Evolutionary conservation across 176 grass and related monocot species (phyloP), one percentile per base, ranked within the genome.

Genomic region (Phragmites australis): DNA sequence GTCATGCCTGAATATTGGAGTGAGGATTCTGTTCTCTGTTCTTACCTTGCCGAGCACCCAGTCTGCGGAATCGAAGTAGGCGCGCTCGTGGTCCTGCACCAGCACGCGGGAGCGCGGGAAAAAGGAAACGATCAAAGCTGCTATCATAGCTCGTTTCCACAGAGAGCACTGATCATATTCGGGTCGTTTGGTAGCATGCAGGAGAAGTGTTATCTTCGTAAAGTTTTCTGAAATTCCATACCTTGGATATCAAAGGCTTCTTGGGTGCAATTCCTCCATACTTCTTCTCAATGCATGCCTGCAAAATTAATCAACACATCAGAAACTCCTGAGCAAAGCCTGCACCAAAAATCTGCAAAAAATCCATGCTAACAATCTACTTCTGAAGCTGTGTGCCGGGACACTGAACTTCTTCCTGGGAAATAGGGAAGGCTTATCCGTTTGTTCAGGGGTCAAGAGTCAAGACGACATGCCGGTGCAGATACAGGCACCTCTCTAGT

Each of bases 181-280:
- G 8, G 25, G 49, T n/a, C 37, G 29, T 53, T 31, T 51, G 27
- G 34, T 37, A 37, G 34, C 34, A 37, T 37, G 34, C 34, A 37
- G 5, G 34, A 37, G 5, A 5, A 8, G 29, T 34, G 22, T 25
- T 57, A 26, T 57, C 7, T 56, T 25, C 23, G 9, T 25, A 54
- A 8, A 6, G 25, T 57, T 26, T 55, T 16, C 13, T 9, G 18
- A n/a, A 39, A 23, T 1, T 32, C 18, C 31, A 39, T 65, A 93
- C 95, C 88, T 94, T 98, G 16, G 95, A 91, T 81, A 98, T 98
- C 84, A 98, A 87, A 30, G 95, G 95, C 70, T 98, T 98, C 66
- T 95, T 98, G 3, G 92, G 81, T 40, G 75, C 88, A 72, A 98
- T 93, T 23, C 92, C 90, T 64, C 90, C 92, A 70, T 93, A 98